These are phyloP conservation scores for Sporisorium exsertum DNA, from an alignment of 1,284 basidiomycete species.

Conservation along the genomic window DNA sequence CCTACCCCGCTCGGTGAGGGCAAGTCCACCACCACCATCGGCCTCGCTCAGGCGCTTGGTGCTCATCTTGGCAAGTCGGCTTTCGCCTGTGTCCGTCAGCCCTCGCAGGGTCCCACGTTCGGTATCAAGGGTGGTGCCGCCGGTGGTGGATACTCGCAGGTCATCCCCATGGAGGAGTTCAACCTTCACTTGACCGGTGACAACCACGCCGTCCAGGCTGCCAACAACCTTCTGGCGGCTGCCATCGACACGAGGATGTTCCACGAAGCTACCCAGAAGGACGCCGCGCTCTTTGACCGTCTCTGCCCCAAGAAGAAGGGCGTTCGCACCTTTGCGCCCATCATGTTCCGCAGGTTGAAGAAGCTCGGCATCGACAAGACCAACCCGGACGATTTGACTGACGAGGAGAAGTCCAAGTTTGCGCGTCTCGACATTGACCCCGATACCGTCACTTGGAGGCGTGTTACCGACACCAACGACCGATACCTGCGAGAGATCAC, in stretches of 20 bases:
- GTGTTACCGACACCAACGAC: constrained; percentile 96
- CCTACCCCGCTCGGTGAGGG: constrained; percentile 98
- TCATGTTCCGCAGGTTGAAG: constrained; percentile 94
- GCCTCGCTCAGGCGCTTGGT: constrained; percentile 94
- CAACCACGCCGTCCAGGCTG: constrained; percentile 96
- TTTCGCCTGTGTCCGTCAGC: constrained; percentile 98
- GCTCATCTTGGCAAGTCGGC: constrained; percentile 91
- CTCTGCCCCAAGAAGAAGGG: constrained; percentile 94
- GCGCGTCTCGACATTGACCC: constrained; percentile 92
- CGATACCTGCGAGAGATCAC: constrained; percentile 95
- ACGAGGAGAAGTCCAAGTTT: constrained; percentile 89
- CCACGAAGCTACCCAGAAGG: constrained; percentile 94
- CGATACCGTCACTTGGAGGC: constrained; percentile 94
- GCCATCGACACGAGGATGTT: constrained; percentile 97
- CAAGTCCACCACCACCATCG: constrained; percentile 98
- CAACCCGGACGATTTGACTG: constrained; percentile 88
- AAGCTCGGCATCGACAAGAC: constrained; percentile 97
- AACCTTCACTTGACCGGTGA: constrained; percentile 97
- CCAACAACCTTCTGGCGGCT: constrained; percentile 96
- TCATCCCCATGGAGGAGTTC: constrained; percentile 99
- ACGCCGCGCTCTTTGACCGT: constrained; percentile 93
- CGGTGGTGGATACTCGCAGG: constrained; percentile 97
- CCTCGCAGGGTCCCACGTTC: constrained; percentile 97
- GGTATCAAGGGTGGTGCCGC: constrained; percentile 99
- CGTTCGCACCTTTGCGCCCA: constrained; percentile 90